These are phyloP conservation scores for Erythrobasidium yunnanense DNA, from an alignment of 768 basidiomycete genomes.

Conservation along the genomic window DNA sequence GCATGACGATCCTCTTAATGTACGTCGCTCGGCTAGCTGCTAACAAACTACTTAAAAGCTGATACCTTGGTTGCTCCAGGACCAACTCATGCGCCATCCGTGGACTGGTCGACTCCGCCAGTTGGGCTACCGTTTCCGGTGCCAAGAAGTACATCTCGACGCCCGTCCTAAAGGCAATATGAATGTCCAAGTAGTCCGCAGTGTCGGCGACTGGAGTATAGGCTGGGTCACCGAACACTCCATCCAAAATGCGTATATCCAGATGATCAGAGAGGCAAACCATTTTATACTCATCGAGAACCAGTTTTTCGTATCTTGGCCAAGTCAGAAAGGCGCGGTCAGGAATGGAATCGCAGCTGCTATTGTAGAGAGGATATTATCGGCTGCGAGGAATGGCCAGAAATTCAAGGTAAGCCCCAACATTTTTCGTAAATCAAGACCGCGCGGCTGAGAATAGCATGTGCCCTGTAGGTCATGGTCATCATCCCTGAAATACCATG, in stretches of 20 bases:
- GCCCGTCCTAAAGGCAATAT: constrained; percentile 25
- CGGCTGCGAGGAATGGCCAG: constrained; percentile 56
- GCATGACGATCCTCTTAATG: constrained; percentile 42
- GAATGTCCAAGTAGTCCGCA: constrained; percentile 68
- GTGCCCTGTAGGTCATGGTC: not conserved
- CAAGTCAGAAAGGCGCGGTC: constrained; percentile 48
- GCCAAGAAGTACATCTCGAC: constrained; percentile 7
- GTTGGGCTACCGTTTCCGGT: constrained; percentile 40
- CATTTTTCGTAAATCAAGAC: constrained; percentile 41
- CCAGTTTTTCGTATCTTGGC: constrained; percentile 40
- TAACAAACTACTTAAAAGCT: not conserved
- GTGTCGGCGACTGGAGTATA: constrained; percentile 86
- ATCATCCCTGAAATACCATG: constrained; percentile 42
- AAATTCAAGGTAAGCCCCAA: too few relatives aligned
- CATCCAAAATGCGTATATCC: constrained; percentile 68
- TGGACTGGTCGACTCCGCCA: not conserved
- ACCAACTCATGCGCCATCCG: not conserved
- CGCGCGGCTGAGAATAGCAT: not conserved
- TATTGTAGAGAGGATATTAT: constrained; percentile 69
- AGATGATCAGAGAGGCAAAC: constrained; percentile 61
- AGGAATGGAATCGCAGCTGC: constrained; percentile 75
- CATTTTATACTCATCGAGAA: constrained; percentile 82
- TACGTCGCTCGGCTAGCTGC: not conserved
- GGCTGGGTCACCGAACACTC: constrained; percentile 71
- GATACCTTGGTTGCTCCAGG: constrained; percentile 45